Conservation (phyloP, 2,329 filamentous ascomycete genomes). For the Thielaviopsis musarum region DNA sequence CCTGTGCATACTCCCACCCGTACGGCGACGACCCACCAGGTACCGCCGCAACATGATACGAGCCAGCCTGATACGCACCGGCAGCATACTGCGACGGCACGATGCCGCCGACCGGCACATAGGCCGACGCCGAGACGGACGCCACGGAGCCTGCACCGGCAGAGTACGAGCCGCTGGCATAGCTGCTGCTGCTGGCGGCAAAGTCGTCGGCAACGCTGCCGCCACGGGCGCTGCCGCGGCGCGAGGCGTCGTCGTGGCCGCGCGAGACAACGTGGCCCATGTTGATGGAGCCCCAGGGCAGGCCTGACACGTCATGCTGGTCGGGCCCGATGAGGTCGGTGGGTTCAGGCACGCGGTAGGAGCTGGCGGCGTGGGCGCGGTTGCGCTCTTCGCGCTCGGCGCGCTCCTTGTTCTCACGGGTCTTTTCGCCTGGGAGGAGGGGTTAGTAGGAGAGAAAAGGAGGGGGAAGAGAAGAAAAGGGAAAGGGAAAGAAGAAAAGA, state of each 20-base stretch:
- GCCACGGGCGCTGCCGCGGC: constrained; percentile 24
- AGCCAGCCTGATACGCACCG: neutral
- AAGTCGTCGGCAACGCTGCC: constrained; percentile 22
- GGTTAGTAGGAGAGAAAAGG: neutral
- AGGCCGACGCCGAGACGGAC: neutral
- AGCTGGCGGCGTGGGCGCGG: constrained; percentile 42
- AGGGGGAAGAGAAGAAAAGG: neutral
- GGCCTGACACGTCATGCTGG: constrained; percentile 39
- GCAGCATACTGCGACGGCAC: neutral
- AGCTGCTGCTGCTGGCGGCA: constrained; percentile 8
- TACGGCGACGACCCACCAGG: neutral
- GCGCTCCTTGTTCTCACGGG: constrained; percentile 49
- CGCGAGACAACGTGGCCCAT: constrained; percentile 36
- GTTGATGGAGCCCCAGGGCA: constrained; percentile 57
- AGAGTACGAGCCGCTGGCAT: constrained; percentile 17
- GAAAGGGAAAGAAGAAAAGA: neutral
- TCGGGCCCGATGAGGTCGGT: constrained; percentile 30
- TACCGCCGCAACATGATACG: neutral
- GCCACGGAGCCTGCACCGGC: neutral
- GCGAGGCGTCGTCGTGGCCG: constrained; percentile 32
- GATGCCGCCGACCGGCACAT: neutral
- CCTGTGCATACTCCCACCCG: neutral
- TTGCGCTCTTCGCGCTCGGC: constrained; percentile 47
- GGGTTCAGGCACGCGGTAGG: constrained; percentile 44
- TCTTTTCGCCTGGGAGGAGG: constrained; percentile 43